These are phyloP conservation scores for Yarrowia sp. DNA, from an alignment of 805 yeast genomes.

Conservation along the genomic window DNA sequence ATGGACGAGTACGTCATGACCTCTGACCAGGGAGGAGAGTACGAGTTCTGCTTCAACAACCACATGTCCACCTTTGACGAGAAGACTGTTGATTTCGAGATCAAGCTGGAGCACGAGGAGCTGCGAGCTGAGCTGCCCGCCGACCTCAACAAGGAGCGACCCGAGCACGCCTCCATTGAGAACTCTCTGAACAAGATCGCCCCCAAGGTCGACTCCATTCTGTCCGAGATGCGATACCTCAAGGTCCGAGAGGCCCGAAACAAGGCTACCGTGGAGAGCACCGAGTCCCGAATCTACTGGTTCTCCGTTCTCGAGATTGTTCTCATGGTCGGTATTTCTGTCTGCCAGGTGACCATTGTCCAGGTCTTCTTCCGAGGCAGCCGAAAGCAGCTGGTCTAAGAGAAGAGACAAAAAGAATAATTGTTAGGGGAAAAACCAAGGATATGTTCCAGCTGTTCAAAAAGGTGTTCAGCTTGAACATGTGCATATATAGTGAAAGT, in stretches of 20 bases:
- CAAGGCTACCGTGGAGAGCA: constrained; percentile 79
- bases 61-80: constrained; percentile 78
- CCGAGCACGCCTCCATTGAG: constrained; percentile 36
- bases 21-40: constrained; percentile 70
- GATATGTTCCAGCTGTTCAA: not conserved
- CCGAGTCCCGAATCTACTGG: constrained; percentile 74
- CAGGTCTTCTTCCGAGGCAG: constrained; percentile 63
- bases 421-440: not conserved
- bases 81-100: constrained; percentile 80
- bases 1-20: constrained; percentile 76
- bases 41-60: constrained; percentile 80
- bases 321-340: constrained; percentile 73
- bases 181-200: constrained; percentile 35
- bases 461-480: not conserved
- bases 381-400: constrained; percentile 24
- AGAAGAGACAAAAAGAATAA: not conserved
- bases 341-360: constrained; percentile 72
- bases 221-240: constrained; percentile 60
- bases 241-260: constrained; percentile 88
- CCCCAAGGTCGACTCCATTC: constrained; percentile 36
- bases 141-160: constrained; percentile 29
- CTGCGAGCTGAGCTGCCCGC: constrained; percentile 63
- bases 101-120: constrained; percentile 43
- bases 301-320: constrained; percentile 67
- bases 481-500: not conserved